phyloP scores from a whole-genome alignment of 2,329 filamentous ascomycete genomes.

The Orbilia javanica region DNA sequence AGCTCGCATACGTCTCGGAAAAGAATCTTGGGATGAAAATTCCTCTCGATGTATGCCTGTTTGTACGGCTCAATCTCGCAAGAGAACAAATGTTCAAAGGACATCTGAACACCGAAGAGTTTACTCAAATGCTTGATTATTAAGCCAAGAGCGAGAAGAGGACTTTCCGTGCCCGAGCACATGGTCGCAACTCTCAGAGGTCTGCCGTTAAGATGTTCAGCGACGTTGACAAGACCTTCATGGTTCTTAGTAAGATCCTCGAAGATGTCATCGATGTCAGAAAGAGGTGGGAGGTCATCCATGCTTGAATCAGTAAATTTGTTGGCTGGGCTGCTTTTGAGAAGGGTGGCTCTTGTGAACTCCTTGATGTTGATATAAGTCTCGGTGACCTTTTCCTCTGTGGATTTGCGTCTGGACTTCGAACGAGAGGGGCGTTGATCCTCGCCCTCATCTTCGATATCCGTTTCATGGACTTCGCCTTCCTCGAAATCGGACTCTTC shows the following conservation, averaged over 20 bases:
- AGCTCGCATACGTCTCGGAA: constrained; percentile 74
- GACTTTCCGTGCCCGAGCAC: constrained; percentile 83
- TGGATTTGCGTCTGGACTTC: background rate
- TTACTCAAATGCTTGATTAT: constrained; percentile 68
- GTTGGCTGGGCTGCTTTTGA: constrained; percentile 18
- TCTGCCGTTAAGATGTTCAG: constrained; percentile 64
- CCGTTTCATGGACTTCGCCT: background rate
- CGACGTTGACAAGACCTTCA: constrained; percentile 64
- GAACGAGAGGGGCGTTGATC: background rate
- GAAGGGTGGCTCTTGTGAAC: background rate
- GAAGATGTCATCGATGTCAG: constrained; percentile 69
- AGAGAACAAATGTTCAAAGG: constrained; percentile 72
- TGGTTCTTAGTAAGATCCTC: constrained; percentile 66
- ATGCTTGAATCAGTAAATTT: constrained; percentile 38
- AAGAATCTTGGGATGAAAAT: constrained; percentile 70
- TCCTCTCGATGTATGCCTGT: constrained; percentile 75
- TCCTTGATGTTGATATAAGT: background rate
- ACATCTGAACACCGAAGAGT: constrained; percentile 64
- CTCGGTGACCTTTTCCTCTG: background rate
- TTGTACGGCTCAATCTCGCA: constrained; percentile 75
- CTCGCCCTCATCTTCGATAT: constrained; percentile 41
- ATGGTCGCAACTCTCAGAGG: constrained; percentile 75
- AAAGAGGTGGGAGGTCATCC: constrained; percentile 67
- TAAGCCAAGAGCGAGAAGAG: constrained; percentile 75
- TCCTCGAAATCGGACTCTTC: constrained; percentile 28